Conservation (phyloP, 106 monocot genomes). For the Platanthera guangdongensis region DNA sequence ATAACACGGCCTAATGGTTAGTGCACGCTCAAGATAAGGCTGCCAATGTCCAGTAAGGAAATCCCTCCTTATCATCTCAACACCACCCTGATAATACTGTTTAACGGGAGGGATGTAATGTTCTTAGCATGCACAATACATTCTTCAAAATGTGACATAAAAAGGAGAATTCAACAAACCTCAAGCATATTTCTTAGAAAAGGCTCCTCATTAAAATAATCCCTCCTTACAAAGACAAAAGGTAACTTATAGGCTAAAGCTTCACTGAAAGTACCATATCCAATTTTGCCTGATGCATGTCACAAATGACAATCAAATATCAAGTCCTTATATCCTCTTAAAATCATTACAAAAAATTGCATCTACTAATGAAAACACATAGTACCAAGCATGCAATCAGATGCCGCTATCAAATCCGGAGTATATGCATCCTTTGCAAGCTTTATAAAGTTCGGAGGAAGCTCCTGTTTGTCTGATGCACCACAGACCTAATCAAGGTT, state of each 20-base stretch:
- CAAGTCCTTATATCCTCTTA: not conserved
- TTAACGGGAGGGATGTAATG: constrained; percentile 6
- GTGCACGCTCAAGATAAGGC: constrained; percentile 71
- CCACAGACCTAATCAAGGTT: constrained; percentile 56
- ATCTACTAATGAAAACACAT: not conserved
- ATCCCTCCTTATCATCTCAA: constrained; percentile 96
- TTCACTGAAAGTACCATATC: constrained; percentile 85
- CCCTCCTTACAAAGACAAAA: constrained; percentile 83
- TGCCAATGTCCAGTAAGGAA: constrained; percentile 82
- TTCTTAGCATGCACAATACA: not conserved
- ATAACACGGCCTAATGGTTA: constrained; percentile 76
- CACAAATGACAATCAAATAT: not conserved
- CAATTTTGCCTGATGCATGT: constrained; percentile 65
- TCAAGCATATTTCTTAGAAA: constrained; percentile 93
- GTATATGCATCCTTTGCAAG: constrained; percentile 87
- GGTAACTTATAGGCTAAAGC: constrained; percentile 82
- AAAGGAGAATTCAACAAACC: constrained; percentile 28
- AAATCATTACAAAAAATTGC: not conserved
- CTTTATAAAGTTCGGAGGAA: constrained; percentile 79
- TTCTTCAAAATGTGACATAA: not conserved
- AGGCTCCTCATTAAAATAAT: constrained; percentile 95
- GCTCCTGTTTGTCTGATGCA: constrained; percentile 69
- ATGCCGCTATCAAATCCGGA: constrained; percentile 83
- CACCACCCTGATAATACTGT: constrained; percentile 72
- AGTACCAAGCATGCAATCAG: constrained; percentile 91